Conservation (phyloP, 805 yeast species). For the Candida andamanensis region DNA sequence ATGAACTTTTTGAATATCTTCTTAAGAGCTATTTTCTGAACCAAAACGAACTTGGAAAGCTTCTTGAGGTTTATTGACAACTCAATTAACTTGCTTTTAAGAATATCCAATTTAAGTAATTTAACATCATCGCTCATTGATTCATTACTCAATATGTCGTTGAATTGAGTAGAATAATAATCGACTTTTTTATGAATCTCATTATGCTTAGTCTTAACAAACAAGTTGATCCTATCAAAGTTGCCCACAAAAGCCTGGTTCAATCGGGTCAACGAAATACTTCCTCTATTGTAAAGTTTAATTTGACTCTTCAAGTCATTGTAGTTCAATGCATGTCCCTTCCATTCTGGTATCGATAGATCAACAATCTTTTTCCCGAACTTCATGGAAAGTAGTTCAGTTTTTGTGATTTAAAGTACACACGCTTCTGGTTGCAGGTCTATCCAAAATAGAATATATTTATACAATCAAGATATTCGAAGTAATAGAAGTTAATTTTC, state of each 20-base stretch:
- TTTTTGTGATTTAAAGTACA: too few relatives aligned
- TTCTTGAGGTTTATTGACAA: slow-evolving; percentile 50
- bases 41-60: slow-evolving; percentile 61
- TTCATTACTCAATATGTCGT: slow-evolving; percentile 5
- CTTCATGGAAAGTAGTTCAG: too few relatives aligned
- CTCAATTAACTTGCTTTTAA: slow-evolving; percentile 34
- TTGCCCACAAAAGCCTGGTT: slow-evolving; percentile 45
- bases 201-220: slow-evolving; percentile 62
- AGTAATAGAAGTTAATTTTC: too few relatives aligned
- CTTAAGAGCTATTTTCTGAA: slow-evolving; percentile 69
- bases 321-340: slow-evolving; percentile 75
- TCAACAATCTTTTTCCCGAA: slow-evolving; percentile 74
- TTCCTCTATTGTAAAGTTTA: slow-evolving; percentile 28
- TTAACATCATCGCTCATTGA: slow-evolving; percentile 7
- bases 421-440: too few relatives aligned
- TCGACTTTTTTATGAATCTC: slow-evolving; percentile 52
- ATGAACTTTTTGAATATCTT: slow-evolving; percentile 69
- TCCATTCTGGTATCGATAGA: slow-evolving; percentile 86
- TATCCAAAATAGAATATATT: too few relatives aligned
- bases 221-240: slow-evolving; percentile 56
- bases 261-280: slow-evolving; percentile 26
- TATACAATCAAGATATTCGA: too few relatives aligned
- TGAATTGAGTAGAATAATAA: slow-evolving; percentile 16
- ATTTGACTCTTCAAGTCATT: slow-evolving; percentile 66
- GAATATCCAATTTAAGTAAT: slow-evolving; percentile 12